phyloP scores from a whole-genome alignment of 129 eudicot species.

The Rutidosis leptorrhynchoides region DNA sequence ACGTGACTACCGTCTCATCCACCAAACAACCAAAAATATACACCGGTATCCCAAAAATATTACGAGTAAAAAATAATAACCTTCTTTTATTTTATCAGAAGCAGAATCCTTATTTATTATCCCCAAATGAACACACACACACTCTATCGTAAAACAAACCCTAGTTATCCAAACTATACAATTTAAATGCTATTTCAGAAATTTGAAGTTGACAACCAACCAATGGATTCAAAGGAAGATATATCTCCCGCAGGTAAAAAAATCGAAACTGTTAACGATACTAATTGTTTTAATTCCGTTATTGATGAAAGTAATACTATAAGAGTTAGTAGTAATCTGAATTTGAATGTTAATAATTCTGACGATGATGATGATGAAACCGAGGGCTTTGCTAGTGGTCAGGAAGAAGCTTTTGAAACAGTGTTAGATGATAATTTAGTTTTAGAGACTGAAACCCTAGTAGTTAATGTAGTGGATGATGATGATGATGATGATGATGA shows the following conservation, averaged over 20 bases:
- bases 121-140: slow-evolving; percentile 20
- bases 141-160: slow-evolving; percentile 34
- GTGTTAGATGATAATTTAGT: slow-evolving; percentile 28
- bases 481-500: slow-evolving; percentile 34
- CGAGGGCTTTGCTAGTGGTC: slow-evolving; percentile 65
- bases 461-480: slow-evolving; percentile 1
- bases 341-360: slow-evolving; percentile 13
- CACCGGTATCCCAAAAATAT: not conserved
- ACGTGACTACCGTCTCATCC: no score
- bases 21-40: no score
- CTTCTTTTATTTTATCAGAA: no score
- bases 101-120: slow-evolving; percentile 23
- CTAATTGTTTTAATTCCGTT: slow-evolving; percentile 22
- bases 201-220: not conserved
- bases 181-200: not conserved
- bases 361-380: slow-evolving; percentile 33
- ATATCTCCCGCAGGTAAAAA: slow-evolving; percentile 40
- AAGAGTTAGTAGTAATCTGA: slow-evolving; percentile 17
- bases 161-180: slow-evolving; percentile 15
- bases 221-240: slow-evolving; percentile 51
- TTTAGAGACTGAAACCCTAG: slow-evolving; percentile 30
- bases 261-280: slow-evolving; percentile 17
- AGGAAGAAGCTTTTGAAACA: slow-evolving; percentile 55
- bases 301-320: slow-evolving; percentile 16
- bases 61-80: slow-evolving; percentile 40